Evolutionary conservation across 306 rosid species (phyloP).

Genomic region (Corylus avellana): DNA sequence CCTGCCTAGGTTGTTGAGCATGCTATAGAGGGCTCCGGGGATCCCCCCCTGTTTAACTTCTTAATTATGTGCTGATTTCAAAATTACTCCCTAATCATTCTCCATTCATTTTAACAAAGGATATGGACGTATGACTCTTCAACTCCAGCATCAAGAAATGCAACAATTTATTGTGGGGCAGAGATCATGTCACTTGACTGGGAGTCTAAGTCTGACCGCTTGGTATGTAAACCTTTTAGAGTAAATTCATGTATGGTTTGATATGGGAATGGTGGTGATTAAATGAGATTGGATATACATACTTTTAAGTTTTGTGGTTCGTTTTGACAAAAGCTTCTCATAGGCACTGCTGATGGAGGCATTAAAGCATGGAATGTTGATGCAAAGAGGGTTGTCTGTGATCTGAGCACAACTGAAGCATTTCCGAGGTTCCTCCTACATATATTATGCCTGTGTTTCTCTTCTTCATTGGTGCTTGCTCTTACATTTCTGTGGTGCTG

Average conservation of each 20-base stretch:
- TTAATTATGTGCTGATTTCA: constrained; percentile 3
- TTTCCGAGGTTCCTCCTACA: constrained; percentile 72
- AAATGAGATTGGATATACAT: constrained; percentile 26
- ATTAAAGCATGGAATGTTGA: constrained; percentile 97
- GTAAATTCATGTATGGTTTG: constrained; percentile 18
- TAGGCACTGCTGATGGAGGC: constrained; percentile 93
- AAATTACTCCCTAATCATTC: constrained; percentile 26
- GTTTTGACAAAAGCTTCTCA: constrained; percentile 77
- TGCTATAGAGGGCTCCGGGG: not conserved
- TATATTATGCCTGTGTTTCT: constrained; percentile 9
- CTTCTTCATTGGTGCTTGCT: constrained; percentile 20
- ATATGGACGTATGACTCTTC: constrained; percentile 95
- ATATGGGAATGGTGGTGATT: constrained; percentile 11
- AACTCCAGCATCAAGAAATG: constrained; percentile 90
- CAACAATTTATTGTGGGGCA: constrained; percentile 94
- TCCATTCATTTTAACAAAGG: constrained; percentile 43
- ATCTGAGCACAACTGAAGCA: constrained; percentile 73
- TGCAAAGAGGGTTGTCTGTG: constrained; percentile 97
- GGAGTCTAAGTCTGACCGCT: constrained; percentile 96
- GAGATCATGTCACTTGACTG: constrained; percentile 90
- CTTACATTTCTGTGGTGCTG: constrained; percentile 25
- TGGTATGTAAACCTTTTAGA: constrained; percentile 59
- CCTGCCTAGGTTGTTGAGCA: constrained; percentile 4
- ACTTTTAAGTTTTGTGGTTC: constrained; percentile 36
- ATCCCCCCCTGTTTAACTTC: constrained; percentile 17